A percentile compares a stretch with the other conserved stretches of the same genome.
Conservation (phyloP, 1,139 yeast genomes). For the Pichia cactophila region DNA sequence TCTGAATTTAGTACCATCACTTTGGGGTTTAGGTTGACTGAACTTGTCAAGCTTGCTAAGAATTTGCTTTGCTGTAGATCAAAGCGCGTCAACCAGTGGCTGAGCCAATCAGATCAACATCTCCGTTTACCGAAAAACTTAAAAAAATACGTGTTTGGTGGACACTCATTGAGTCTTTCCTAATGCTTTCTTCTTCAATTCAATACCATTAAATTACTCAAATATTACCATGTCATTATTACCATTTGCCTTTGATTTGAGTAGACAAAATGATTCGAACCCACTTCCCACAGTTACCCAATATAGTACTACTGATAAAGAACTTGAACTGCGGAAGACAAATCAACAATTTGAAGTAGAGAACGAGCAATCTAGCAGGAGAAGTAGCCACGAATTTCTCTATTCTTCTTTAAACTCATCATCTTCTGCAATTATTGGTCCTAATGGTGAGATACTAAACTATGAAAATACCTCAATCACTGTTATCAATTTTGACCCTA, state of each 20-base stretch:
- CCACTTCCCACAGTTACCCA: background rate
- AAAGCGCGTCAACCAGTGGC: too few species aligned
- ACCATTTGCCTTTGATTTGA: conserved; percentile 24
- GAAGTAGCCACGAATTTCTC: background rate
- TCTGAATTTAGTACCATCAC: too few species aligned
- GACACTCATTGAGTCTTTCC: background rate
- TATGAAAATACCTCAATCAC: conserved; percentile 10
- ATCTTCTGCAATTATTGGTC: conserved; percentile 7
- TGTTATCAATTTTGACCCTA: background rate
- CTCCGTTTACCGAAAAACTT: background rate
- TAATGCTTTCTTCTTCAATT: background rate
- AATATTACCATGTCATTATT: conserved; percentile 16
- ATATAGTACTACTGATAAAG: background rate
- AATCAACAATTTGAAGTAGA: background rate
- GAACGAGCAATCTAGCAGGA: background rate
- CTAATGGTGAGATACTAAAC: background rate
- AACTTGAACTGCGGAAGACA: background rate
- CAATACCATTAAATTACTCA: background rate
- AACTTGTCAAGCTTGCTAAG: too few species aligned
- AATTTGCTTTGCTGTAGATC: too few species aligned
- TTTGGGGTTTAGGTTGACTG: too few species aligned
- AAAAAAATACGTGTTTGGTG: background rate
- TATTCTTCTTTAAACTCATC: conserved; percentile 10
- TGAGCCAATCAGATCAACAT: background rate
- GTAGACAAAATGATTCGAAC: conserved; percentile 15